Evolutionary conservation across 371 early-diverging fungal genomes (phyloP), one percentile per base, ranked within the genome.

Genomic region (Mucor saturninus): DNA sequence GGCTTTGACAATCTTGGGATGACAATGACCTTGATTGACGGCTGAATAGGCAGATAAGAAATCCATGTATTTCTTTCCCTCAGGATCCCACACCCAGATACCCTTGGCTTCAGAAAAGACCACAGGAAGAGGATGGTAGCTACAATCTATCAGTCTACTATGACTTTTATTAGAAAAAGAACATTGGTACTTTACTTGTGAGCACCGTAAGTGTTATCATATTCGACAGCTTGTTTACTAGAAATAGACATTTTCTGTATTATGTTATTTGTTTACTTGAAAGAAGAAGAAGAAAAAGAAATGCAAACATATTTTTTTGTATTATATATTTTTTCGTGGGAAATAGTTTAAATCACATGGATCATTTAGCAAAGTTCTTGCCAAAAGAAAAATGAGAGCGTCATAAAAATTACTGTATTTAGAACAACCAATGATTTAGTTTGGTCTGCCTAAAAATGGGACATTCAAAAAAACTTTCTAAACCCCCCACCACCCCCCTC

Each of bases 1-100:
- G 1, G 98, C 95, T 67, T 91, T 74, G 65, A 98, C 85, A 66
- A 98, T 96, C 81, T 91, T 95, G 54, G 98, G 98, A 74, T 98
- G 99, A 67, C 92, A 93, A 78, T 98, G 98, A 45, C 98, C 96
- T 81, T 98, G 99, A 81, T 98, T 98, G 65, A 94, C 94, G 42
- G 98, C 96, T 15, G 94, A 94, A 76, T 98, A 98, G 32, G 97
- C 97, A 28, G 95, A 95, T 65, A 98, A 77, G 71, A 97, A 97
- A 80, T 98, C 99, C 81, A 95, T 87, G 86, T 97, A 98, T 72
- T 89, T 86, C 61, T 88, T 85, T 61, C 96, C 97, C 79, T 98
- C 99, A 43, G 96, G 96, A 72, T 98, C 98, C 92, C 92, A 94
- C 46, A 98, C 98, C 75, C 86, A 83, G 35, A 91, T 86, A 29